A percentile compares a stretch with the other conserved stretches of the same genome.
phyloP scores from a whole-genome alignment of 176 grass and related monocot genomes.

The Triticum turgidum region DNA sequence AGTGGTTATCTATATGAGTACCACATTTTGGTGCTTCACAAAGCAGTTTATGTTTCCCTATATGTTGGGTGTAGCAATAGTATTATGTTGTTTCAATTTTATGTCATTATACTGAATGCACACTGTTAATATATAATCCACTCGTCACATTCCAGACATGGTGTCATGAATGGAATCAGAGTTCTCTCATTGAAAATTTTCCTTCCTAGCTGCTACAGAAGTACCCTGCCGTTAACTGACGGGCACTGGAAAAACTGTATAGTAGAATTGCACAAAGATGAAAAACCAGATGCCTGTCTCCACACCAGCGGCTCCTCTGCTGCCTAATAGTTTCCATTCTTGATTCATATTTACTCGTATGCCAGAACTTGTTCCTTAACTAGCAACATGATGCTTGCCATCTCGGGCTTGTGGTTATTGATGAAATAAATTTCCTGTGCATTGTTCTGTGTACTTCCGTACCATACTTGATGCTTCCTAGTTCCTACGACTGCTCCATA shows the following conservation, averaged over 20 bases:
- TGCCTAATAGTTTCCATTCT: neutral
- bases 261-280: neutral
- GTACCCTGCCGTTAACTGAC: neutral
- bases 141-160: neutral
- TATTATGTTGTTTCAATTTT: conserved; percentile 2
- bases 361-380: neutral
- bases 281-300: neutral
- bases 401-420: neutral
- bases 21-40: conserved; percentile 1
- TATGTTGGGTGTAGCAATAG: neutral
- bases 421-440: conserved; percentile 9
- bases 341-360: neutral
- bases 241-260: neutral
- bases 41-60: neutral
- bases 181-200: conserved; percentile 5
- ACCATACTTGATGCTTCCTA: neutral
- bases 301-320: neutral
- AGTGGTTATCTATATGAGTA: neutral
- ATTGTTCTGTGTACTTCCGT: neutral
- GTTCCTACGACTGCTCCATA: neutral
- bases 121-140: neutral
- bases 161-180: neutral
- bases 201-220: neutral
- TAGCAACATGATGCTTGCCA: neutral
- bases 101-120: too few species aligned